A percentile compares a stretch with the other conserved stretches of the same genome.
phyloP scores from a whole-genome alignment of 176 grass and related monocot species.

The Elymus sibiricus region DNA sequence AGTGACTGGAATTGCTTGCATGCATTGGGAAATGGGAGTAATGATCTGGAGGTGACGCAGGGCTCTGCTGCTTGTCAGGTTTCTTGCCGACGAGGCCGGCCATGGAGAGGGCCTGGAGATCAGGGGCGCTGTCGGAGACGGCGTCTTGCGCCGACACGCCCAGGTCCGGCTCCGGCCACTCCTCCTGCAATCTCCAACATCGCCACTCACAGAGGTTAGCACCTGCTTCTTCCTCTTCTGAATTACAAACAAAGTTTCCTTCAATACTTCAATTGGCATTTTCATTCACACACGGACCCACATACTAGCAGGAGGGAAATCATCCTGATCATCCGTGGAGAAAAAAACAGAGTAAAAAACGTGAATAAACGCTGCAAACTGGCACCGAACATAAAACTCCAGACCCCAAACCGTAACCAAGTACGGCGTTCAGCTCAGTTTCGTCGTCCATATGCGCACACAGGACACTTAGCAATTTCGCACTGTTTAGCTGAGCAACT shows the following conservation, averaged over 20 bases:
- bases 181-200: constrained; percentile 25
- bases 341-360: not conserved
- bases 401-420: not conserved
- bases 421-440: not conserved
- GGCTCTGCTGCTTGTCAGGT: constrained; percentile 16
- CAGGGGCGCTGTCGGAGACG: constrained; percentile 43
- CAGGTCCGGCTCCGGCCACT: not conserved
- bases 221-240: not conserved
- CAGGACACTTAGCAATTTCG: not conserved
- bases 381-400: not conserved
- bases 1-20: not conserved
- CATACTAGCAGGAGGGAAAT: not conserved
- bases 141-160: constrained; percentile 46
- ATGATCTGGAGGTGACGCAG: not conserved
- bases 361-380: not conserved
- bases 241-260: no score
- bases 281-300: not conserved
- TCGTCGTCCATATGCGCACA: not conserved
- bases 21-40: not conserved
- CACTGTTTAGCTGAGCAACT: constrained; percentile 11
- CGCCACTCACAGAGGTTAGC: constrained; percentile 36
- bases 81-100: not conserved
- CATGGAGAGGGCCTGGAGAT: constrained; percentile 44
- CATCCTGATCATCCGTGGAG: not conserved
- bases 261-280: not conserved